These are phyloP conservation scores for Gynostemma pentaphyllum DNA, from an alignment of 306 rosid species.

Conservation along the genomic window DNA sequence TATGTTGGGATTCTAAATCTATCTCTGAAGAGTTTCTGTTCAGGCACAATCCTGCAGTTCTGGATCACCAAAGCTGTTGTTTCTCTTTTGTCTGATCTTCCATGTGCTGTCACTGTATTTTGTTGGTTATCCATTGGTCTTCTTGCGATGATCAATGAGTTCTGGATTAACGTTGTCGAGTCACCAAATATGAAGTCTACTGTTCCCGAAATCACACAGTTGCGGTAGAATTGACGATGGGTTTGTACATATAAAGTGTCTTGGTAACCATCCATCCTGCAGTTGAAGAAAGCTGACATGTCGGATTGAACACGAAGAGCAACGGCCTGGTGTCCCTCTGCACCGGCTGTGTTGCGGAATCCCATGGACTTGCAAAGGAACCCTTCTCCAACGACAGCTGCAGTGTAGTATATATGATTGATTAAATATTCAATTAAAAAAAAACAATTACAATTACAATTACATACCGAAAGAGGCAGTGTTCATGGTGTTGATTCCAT, in stretches of 20 bases:
- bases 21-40: slow-evolving; percentile 13
- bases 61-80: slow-evolving; percentile 39
- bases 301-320: slow-evolving; percentile 57
- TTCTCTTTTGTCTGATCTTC: slow-evolving; percentile 4
- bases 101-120: slow-evolving; percentile 49
- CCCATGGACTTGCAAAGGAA: slow-evolving; percentile 45
- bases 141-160: slow-evolving; percentile 36
- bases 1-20: slow-evolving; percentile 25
- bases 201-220: slow-evolving; percentile 69
- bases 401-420: not conserved
- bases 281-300: slow-evolving; percentile 36
- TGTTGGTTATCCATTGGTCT: slow-evolving; percentile 27
- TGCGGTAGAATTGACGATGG: slow-evolving; percentile 55
- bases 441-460: not conserved
- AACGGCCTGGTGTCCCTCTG: slow-evolving; percentile 61
- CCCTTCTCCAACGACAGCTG: slow-evolving; percentile 26
- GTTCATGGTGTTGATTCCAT: slow-evolving; percentile 28
- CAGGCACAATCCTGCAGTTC: slow-evolving; percentile 42
- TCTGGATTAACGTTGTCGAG: slow-evolving; percentile 33
- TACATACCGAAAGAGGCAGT: slow-evolving; percentile 44
- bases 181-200: slow-evolving; percentile 71
- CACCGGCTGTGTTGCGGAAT: slow-evolving; percentile 59
- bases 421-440: too few species aligned
- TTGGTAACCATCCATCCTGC: slow-evolving; percentile 48
- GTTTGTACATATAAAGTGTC: slow-evolving; percentile 57